Percentiles rank a stretch among this genome's conserved stretches.
These are phyloP conservation scores for Sphaerulina populicola DNA, from an alignment of 2,329 filamentous ascomycete genomes.

Conservation along the genomic window DNA sequence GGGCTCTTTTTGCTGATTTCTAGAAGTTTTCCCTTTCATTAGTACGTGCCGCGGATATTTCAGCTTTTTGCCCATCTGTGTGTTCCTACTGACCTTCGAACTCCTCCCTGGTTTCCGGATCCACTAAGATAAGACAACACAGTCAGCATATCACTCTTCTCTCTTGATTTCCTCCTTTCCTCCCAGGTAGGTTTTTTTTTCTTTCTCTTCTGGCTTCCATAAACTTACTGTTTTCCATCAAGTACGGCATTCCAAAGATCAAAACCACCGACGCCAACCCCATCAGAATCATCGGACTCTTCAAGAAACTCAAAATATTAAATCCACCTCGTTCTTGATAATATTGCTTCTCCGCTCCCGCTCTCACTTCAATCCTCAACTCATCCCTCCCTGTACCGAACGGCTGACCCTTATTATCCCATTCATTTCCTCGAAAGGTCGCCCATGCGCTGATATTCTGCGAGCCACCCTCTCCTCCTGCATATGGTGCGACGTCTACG, in stretches of 20 bases:
- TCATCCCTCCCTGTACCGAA: slow-evolving; percentile 39
- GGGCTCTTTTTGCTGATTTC: slow-evolving; percentile 73
- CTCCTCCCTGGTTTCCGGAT: slow-evolving; percentile 87
- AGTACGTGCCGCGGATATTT: neutral
- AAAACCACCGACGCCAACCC: slow-evolving; percentile 72
- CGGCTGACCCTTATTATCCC: slow-evolving; percentile 72
- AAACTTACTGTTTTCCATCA: slow-evolving; percentile 79
- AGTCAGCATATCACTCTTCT: slow-evolving; percentile 12
- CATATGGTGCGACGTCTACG: slow-evolving; percentile 55
- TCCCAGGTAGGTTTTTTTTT: too few species aligned
- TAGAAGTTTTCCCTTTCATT: neutral
- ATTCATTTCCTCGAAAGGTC: slow-evolving; percentile 81
- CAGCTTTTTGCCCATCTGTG: neutral
- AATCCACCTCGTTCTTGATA: slow-evolving; percentile 66
- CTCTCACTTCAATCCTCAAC: slow-evolving; percentile 53
- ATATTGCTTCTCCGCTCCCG: slow-evolving; percentile 60
- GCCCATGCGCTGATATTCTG: slow-evolving; percentile 62
- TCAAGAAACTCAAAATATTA: slow-evolving; percentile 63
- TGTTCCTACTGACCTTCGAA: slow-evolving; percentile 51
- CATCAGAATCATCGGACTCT: slow-evolving; percentile 95
- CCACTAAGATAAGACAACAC: slow-evolving; percentile 54
- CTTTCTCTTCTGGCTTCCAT: neutral
- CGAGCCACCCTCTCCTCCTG: slow-evolving; percentile 33
- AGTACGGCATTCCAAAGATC: slow-evolving; percentile 86
- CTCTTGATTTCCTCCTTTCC: neutral